Percentiles rank a stretch among this genome's conserved stretches.
Evolutionary conservation across 306 rosid species (phyloP).

Genomic region (Mucuna pruriens): DNA sequence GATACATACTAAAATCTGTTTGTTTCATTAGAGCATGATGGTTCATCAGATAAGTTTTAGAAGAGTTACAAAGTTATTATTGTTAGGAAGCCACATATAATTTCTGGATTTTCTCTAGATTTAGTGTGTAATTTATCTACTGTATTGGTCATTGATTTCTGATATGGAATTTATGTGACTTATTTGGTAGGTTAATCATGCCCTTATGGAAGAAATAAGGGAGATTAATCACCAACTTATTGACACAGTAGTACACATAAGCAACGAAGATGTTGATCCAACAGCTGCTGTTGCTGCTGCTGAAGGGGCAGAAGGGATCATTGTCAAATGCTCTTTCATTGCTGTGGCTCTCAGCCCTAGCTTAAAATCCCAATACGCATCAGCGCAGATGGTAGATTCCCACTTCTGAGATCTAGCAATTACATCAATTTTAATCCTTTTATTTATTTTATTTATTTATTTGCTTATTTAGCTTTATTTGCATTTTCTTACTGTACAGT

Average conservation of each 20-base stretch:
- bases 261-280: constrained; percentile 77
- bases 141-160: constrained; percentile 29
- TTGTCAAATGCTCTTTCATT: constrained; percentile 86
- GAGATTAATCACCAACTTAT: constrained; percentile 81
- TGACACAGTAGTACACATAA: constrained; percentile 81
- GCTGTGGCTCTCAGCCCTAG: constrained; percentile 90
- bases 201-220: constrained; percentile 87
- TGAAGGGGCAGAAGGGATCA: constrained; percentile 76
- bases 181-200: constrained; percentile 74
- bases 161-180: constrained; percentile 32
- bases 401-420: constrained; percentile 15
- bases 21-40: constrained; percentile 9
- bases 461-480: constrained; percentile 33
- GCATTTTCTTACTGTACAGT: constrained; percentile 59
- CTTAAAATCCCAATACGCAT: constrained; percentile 81
- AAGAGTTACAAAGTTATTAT: constrained; percentile 3
- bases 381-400: constrained; percentile 73
- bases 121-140: constrained; percentile 12
- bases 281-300: constrained; percentile 62
- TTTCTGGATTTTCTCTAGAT: background rate
- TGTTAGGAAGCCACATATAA: background rate
- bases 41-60: constrained; percentile 10
- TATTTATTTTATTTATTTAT: background rate
- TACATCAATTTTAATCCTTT: background rate
- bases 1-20: constrained; percentile 23